These are phyloP conservation scores for Flaveria brownii DNA, from an alignment of 129 eudicot genomes.

Conservation along the genomic window DNA sequence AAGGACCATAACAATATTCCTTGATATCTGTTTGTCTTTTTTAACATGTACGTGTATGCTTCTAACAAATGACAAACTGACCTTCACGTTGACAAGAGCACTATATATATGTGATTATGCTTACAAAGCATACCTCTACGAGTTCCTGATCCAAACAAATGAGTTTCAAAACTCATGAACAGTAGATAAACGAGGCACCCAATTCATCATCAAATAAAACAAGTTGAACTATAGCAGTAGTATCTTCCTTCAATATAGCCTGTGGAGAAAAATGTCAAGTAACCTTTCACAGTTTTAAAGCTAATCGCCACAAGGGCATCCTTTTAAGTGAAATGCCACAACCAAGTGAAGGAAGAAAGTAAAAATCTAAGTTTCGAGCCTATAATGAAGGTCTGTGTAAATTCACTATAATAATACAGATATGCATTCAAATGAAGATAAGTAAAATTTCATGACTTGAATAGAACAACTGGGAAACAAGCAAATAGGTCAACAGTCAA, in stretches of 20 bases:
- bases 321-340: constrained; percentile 4
- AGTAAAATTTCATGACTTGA: background rate
- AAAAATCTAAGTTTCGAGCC: background rate
- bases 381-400: constrained; percentile 5
- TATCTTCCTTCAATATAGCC: constrained; percentile 91
- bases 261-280: constrained; percentile 92
- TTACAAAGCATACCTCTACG: constrained; percentile 89
- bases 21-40: constrained; percentile 24
- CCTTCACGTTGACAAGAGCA: constrained; percentile 70
- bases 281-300: constrained; percentile 66
- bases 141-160: constrained; percentile 80
- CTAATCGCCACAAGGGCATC: constrained; percentile 38
- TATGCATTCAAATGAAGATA: no score
- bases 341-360: background rate
- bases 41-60: constrained; percentile 20
- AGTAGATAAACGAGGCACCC: constrained; percentile 81
- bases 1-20: constrained; percentile 2
- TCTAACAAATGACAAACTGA: constrained; percentile 59
- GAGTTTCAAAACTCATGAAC: constrained; percentile 77
- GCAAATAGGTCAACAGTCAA: background rate
- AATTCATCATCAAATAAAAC: constrained; percentile 81
- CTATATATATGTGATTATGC: constrained; percentile 62
- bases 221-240: constrained; percentile 77
- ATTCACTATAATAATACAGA: background rate
- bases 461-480: background rate